Evolutionary conservation across 73 alveolate genomes (phyloP).

Genomic region (Paramecium primaurelia): DNA sequence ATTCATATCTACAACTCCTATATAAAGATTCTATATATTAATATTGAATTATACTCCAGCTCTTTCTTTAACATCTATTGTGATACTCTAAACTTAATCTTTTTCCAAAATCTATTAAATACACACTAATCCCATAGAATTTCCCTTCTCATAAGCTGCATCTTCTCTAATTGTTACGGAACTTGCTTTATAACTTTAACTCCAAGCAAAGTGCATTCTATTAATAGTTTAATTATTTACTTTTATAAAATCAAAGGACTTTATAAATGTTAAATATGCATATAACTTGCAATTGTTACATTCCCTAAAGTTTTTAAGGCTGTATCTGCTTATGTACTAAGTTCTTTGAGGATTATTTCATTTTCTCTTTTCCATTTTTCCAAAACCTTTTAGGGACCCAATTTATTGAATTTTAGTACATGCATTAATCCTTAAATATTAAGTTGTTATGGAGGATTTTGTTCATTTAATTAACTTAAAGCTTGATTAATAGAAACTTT

Average conservation of each 20-base stretch:
- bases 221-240: background rate
- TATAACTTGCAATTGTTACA: background rate
- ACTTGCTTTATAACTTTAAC: background rate
- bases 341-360: conserved; percentile 14
- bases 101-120: background rate
- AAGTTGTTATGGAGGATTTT: background rate
- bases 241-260: background rate
- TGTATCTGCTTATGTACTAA: conserved; percentile 14
- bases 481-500: background rate
- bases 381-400: conserved; percentile 33
- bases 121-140: background rate
- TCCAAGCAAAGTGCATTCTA: conserved; percentile 33
- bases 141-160: background rate
- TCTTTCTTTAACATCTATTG: conserved; percentile 20
- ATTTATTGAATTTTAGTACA: conserved; percentile 25
- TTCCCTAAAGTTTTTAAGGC: background rate
- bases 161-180: conserved; percentile 19
- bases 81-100: background rate
- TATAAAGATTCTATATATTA: background rate
- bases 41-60: background rate
- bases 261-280: background rate
- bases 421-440: background rate
- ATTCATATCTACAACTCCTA: conserved; percentile 10
- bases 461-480: background rate
- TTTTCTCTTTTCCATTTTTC: conserved; percentile 19